Evolutionary conservation across 176 grass and related monocot genomes (phyloP).

Genomic region (Eleusine coracana): DNA sequence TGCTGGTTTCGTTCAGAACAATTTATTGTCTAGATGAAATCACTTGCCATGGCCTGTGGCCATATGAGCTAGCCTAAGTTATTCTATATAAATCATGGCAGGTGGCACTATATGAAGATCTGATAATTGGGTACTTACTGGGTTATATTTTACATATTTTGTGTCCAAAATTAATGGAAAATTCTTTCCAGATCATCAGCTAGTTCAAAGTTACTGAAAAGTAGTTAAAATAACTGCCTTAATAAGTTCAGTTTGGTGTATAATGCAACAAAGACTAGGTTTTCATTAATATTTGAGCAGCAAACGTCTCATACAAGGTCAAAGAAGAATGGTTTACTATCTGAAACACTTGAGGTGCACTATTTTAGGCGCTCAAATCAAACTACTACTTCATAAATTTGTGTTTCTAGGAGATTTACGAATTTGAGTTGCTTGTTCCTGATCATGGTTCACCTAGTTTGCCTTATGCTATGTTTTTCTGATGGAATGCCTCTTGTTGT

Average conservation of each 20-base stretch:
- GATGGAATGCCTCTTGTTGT: not conserved
- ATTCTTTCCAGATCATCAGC: not conserved
- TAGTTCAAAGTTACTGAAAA: not conserved
- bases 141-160: not conserved
- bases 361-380: not conserved
- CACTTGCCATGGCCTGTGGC: not conserved
- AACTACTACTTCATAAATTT: not conserved
- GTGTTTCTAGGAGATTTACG: not conserved
- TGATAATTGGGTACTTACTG: not conserved
- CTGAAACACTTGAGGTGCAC: not conserved
- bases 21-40: not conserved
- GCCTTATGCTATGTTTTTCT: not conserved
- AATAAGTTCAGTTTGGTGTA: not conserved
- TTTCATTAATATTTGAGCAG: not conserved
- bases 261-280: not conserved
- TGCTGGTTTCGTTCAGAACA: not conserved
- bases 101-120: not conserved
- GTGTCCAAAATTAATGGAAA: too few species aligned
- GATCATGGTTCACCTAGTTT: not conserved
- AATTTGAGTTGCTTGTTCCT: not conserved
- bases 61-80: not conserved
- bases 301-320: not conserved
- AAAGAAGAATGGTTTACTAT: not conserved
- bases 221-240: not conserved
- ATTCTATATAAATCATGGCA: not conserved